Evolutionary conservation across 2,329 filamentous ascomycete species (phyloP), one percentile per base, ranked within the genome.

Genomic region (Teratosphaeria destructans): DNA sequence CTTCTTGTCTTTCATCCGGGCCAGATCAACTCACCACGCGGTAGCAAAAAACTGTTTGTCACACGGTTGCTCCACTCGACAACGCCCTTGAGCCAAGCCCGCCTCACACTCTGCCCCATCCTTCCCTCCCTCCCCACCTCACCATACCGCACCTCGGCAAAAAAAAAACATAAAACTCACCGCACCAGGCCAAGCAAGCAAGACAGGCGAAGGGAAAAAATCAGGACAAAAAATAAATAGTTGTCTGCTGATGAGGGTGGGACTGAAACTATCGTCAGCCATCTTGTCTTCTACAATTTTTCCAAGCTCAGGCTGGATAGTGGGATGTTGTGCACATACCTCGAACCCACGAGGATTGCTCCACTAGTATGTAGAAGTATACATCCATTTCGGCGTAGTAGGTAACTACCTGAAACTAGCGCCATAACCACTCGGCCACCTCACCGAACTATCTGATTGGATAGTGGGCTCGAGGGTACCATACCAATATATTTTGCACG

Each of bases 291-390:
- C 29, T 32, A 32, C 29, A 32, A 26, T n/a, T 3, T 19, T 3
- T 7, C 19, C 43, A 49, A 49, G 43, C 16, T 49, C 1, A 7
- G 0, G 43, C 43, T 49, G 26, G 43, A 49, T 49, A 49, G 43
- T 23, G 43, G 5, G 3, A 23, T 32, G 29, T 3, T 32, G 5
- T 7, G 29, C 29, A 32, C 43, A 19, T 23, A 49, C 43, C 57
- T 58, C 57, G 57, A 58, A 58, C 58, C 58, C 58, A 59, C 58
- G 58, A 29, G 54, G 58, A 52, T 32, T 59, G 53, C 29, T 52
- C 58, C 58, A 59, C 58, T 59, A 59, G 58, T 59, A 58, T 49
- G 27, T 32, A 32, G 27, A 16, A 56, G 4, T 19, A 1, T 29
- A 32, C 3, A 34, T 57, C 56, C 56, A 57, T 52, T 49, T 57